phyloP scores from a whole-genome alignment of 176 grass and related monocot genomes.

The Carex cristatella region DNA sequence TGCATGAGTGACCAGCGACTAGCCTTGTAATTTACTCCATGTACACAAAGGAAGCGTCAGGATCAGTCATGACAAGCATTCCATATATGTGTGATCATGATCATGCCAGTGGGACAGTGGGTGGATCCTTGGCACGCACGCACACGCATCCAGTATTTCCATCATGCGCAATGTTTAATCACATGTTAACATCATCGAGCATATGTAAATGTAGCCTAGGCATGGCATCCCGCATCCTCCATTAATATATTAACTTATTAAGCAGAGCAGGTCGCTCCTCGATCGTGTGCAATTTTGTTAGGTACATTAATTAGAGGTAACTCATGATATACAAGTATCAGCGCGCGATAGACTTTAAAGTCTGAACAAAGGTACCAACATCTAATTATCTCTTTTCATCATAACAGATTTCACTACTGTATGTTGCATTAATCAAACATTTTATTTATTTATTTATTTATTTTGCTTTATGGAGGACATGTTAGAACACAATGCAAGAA shows the following conservation, averaged over 20 bases:
- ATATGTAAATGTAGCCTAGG: neutral
- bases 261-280: neutral
- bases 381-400: neutral
- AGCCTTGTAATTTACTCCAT: constrained; percentile 19
- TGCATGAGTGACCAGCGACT: neutral
- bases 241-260: neutral
- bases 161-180: constrained; percentile 16
- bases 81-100: neutral
- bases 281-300: neutral
- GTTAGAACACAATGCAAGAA: neutral
- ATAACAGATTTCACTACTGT: neutral
- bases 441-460: no score
- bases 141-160: constrained; percentile 9
- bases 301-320: neutral
- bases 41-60: constrained; percentile 2
- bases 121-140: constrained; percentile 22
- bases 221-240: neutral
- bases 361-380: neutral
- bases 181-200: constrained; percentile 11
- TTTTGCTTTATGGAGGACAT: neutral
- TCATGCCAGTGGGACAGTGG: constrained; percentile 15
- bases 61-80: constrained; percentile 9
- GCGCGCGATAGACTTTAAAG: neutral
- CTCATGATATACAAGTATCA: neutral
- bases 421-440: neutral